A percentile compares a stretch with the other conserved stretches of the same genome.
These are phyloP conservation scores for Lachnum nothofagi DNA, from an alignment of 2,329 filamentous ascomycete species.

Conservation along the genomic window DNA sequence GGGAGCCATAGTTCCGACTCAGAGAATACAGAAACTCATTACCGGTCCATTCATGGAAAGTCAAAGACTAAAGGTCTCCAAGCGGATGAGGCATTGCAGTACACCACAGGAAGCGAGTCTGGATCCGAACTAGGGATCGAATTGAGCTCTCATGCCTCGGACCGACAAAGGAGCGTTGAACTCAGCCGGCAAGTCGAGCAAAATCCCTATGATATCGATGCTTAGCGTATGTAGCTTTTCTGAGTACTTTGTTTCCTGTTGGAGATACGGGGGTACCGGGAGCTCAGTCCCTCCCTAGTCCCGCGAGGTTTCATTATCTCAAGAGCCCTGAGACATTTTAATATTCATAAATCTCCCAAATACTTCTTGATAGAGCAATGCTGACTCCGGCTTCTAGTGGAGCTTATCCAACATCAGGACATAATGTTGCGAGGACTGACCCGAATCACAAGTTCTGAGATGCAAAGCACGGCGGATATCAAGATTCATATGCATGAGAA, in stretches of 20 bases:
- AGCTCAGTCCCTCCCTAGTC: too few relatives aligned
- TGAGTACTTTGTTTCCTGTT: too few relatives aligned
- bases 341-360: too few relatives aligned
- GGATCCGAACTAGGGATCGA: conserved; percentile 35
- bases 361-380: too few relatives aligned
- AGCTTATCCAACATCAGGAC: conserved; percentile 75
- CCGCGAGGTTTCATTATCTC: too few relatives aligned
- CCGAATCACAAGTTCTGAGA: conserved; percentile 54
- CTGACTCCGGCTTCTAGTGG: too few relatives aligned
- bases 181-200: conserved; percentile 61
- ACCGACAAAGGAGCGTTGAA: conserved; percentile 52
- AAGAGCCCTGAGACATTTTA: too few relatives aligned
- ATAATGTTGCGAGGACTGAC: conserved; percentile 51
- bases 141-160: conserved; percentile 37
- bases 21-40: conserved; percentile 49
- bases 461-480: conserved; percentile 67
- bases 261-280: too few relatives aligned
- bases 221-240: too few relatives aligned
- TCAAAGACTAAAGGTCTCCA: conserved; percentile 41
- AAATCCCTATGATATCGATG: conserved; percentile 59
- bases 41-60: conserved; percentile 62
- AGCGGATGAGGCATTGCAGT: conserved; percentile 35
- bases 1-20: conserved; percentile 37
- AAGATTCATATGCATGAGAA: conserved; percentile 76
- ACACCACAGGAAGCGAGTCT: conserved; percentile 41